These are phyloP conservation scores for Colletotrichum australisinense DNA, from an alignment of 2,329 filamentous ascomycete genomes.

Conservation along the genomic window DNA sequence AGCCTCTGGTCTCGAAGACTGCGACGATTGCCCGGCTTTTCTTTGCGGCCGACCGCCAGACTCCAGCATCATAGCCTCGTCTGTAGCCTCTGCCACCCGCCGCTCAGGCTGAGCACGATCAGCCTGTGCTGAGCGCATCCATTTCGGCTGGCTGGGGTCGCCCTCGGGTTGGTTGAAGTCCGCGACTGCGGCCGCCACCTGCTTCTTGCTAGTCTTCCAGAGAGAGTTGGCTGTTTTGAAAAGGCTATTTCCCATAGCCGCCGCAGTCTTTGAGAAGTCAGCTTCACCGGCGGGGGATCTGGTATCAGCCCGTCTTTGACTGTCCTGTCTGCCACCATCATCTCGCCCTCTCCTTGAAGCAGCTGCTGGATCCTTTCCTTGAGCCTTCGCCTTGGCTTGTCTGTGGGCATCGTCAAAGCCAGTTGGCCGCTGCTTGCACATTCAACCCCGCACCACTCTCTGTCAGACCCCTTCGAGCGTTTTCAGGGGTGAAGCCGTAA, in stretches of 20 bases:
- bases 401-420: constrained; percentile 91
- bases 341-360: constrained; percentile 53
- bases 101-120: constrained; percentile 51
- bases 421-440: constrained; percentile 88
- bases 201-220: constrained; percentile 96
- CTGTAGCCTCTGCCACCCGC: constrained; percentile 61
- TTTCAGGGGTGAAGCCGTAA: constrained; percentile 91
- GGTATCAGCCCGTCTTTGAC: constrained; percentile 55
- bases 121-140: constrained; percentile 82
- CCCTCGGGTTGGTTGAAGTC: constrained; percentile 81
- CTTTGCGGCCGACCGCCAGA: constrained; percentile 67
- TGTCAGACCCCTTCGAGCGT: constrained; percentile 82
- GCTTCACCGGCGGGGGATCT: constrained; percentile 70
- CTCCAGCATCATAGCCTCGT: constrained; percentile 86
- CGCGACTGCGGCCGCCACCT: constrained; percentile 89
- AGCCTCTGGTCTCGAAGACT: constrained; percentile 46
- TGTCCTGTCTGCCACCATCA: constrained; percentile 33
- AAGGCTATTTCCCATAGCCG: constrained; percentile 83
- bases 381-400: constrained; percentile 79
- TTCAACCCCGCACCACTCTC: constrained; percentile 84
- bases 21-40: constrained; percentile 43
- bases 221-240: constrained; percentile 95
- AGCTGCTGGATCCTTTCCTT: constrained; percentile 60
- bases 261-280: constrained; percentile 84
- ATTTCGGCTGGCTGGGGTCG: constrained; percentile 87